Percentiles rank a stretch among this genome's conserved stretches.
Evolutionary conservation across 2,329 filamentous ascomycete species (phyloP).

Genomic region (Aspergillus caelatus): DNA sequence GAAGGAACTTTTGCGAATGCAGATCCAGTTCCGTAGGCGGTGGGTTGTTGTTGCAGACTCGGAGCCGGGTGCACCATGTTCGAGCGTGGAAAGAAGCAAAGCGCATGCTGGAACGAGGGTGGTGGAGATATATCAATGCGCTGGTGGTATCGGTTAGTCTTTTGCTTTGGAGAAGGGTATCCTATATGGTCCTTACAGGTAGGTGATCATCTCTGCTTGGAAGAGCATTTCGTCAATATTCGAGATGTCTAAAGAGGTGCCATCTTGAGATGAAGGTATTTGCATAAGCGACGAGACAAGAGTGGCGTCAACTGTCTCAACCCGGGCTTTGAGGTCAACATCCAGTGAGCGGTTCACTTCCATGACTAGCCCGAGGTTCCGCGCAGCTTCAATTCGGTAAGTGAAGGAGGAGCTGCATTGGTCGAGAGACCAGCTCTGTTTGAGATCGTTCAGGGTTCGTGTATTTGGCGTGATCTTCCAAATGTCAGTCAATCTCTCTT

Average conservation of each 20-base stretch:
- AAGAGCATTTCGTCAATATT: slow-evolving; percentile 65
- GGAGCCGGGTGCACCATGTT: slow-evolving; percentile 22
- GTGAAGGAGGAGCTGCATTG: slow-evolving; percentile 75
- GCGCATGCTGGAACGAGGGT: slow-evolving; percentile 68
- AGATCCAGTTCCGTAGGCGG: slow-evolving; percentile 18
- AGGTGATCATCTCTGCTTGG: slow-evolving; percentile 34
- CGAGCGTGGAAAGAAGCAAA: slow-evolving; percentile 25
- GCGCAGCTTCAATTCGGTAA: slow-evolving; percentile 75
- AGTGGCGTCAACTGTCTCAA: slow-evolving; percentile 58
- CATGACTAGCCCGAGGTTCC: slow-evolving; percentile 73
- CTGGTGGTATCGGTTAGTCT: slow-evolving; percentile 11
- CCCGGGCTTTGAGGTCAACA: slow-evolving; percentile 25
- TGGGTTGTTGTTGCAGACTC: slow-evolving; percentile 1
- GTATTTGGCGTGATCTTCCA: slow-evolving; percentile 57
- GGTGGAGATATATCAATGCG: slow-evolving; percentile 69
- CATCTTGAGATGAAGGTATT: slow-evolving; percentile 67
- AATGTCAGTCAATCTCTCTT: neutral
- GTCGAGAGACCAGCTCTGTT: slow-evolving; percentile 67
- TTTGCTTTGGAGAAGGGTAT: neutral
- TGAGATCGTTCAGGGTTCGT: slow-evolving; percentile 52
- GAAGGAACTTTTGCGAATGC: slow-evolving; percentile 76
- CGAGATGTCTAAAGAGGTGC: slow-evolving; percentile 63
- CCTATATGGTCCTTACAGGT: slow-evolving; percentile 21
- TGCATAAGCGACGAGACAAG: slow-evolving; percentile 67
- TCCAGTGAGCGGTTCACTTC: slow-evolving; percentile 27